These are phyloP conservation scores for Cenococcum geophilum DNA, from an alignment of 495 filamentous ascomycete genomes.

Conservation along the genomic window DNA sequence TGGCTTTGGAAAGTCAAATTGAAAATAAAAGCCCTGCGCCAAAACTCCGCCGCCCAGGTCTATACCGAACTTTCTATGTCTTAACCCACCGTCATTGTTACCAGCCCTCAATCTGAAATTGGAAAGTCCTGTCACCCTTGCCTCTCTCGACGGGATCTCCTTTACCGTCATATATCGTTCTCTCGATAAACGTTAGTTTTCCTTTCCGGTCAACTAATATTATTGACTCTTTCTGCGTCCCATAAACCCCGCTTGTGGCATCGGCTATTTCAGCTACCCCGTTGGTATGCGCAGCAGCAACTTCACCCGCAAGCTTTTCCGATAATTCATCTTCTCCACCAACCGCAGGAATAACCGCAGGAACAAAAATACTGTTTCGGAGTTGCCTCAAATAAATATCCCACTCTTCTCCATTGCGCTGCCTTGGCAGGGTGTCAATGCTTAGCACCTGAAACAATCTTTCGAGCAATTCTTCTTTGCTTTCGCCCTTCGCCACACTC, in stretches of 20 bases:
- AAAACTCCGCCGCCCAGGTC: too few species aligned
- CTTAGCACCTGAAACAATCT: slow-evolving; percentile 65
- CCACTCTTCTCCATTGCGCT: slow-evolving; percentile 51
- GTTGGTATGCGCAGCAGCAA: slow-evolving; percentile 42
- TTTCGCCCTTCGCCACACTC: slow-evolving; percentile 46
- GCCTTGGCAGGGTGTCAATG: slow-evolving; percentile 62
- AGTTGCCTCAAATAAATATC: slow-evolving; percentile 66
- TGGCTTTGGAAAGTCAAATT: not conserved
- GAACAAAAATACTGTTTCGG: slow-evolving; percentile 79
- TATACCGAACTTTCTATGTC: not conserved
- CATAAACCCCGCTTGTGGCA: slow-evolving; percentile 60
- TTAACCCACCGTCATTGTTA: slow-evolving; percentile 4
- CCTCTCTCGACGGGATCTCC: slow-evolving; percentile 55
- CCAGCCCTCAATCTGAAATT: slow-evolving; percentile 54
- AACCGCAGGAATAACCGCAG: slow-evolving; percentile 43
- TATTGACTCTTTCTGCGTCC: slow-evolving; percentile 90
- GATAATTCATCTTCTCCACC: slow-evolving; percentile 46
- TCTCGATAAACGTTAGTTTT: slow-evolving; percentile 72
- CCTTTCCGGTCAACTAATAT: slow-evolving; percentile 72
- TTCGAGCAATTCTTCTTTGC: slow-evolving; percentile 59
- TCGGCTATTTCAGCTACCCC: slow-evolving; percentile 21
- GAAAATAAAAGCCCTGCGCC: not conserved
- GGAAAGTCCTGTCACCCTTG: slow-evolving; percentile 56
- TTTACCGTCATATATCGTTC: slow-evolving; percentile 68
- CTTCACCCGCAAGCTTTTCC: slow-evolving; percentile 47